Evolutionary conservation across 1,139 yeast species (phyloP).

Genomic region (Scheffersomyces illinoinensis): DNA sequence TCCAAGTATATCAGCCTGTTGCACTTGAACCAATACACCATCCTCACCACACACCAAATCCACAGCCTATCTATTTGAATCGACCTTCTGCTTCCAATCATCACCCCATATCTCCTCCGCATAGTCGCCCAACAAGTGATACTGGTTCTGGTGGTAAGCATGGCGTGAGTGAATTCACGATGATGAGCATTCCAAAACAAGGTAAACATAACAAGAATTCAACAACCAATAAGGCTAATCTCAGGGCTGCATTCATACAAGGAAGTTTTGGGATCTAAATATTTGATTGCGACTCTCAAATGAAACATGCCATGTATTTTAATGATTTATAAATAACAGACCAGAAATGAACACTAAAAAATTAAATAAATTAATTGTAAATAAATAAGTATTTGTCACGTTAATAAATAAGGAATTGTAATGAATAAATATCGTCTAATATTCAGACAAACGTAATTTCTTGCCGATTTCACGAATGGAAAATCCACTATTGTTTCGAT

Average conservation of each 20-base stretch:
- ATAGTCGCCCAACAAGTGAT: slow-evolving; percentile 4
- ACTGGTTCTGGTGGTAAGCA: slow-evolving; percentile 10
- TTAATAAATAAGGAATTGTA: slow-evolving; percentile 6
- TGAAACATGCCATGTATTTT: neutral
- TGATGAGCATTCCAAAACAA: slow-evolving; percentile 41
- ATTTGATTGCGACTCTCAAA: neutral
- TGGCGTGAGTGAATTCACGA: slow-evolving; percentile 31
- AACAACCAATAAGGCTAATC: slow-evolving; percentile 36
- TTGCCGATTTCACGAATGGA: slow-evolving; percentile 67
- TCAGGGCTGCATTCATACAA: slow-evolving; percentile 44
- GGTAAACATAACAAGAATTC: slow-evolving; percentile 36
- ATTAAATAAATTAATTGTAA: neutral
- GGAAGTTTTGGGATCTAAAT: slow-evolving; percentile 42
- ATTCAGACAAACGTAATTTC: slow-evolving; percentile 72
- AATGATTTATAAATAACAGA: neutral
- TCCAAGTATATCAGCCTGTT: neutral
- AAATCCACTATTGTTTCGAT: slow-evolving; percentile 46
- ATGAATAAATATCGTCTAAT: slow-evolving; percentile 29
- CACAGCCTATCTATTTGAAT: slow-evolving; percentile 3
- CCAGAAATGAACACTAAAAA: neutral
- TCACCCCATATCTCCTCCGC: slow-evolving; percentile 5
- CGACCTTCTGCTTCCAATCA: neutral
- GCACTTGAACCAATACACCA: neutral
- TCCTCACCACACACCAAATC: slow-evolving; percentile 3
- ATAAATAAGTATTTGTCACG: slow-evolving; percentile 1